phyloP scores from a whole-genome alignment of 768 basidiomycete species.

The Podaxis sp. region DNA sequence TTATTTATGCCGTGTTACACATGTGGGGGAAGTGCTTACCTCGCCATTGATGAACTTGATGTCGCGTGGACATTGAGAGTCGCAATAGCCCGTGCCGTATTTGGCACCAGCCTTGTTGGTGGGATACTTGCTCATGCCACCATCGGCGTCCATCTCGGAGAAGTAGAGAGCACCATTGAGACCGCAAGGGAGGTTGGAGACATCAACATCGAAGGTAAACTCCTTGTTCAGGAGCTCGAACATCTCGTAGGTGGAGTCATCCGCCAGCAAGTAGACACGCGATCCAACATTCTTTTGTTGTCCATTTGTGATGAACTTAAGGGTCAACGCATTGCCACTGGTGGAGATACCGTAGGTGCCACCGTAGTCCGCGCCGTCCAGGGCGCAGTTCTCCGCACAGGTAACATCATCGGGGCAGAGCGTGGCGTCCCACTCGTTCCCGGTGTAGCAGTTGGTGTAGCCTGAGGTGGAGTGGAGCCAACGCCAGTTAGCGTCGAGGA shows the following conservation, averaged over 20 bases:
- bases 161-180: conserved; percentile 20
- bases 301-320: conserved; percentile 31
- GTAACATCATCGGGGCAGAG: conserved; percentile 35
- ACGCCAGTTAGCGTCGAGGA: conserved; percentile 43
- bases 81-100: conserved; percentile 21
- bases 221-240: conserved; percentile 21
- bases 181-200: conserved; percentile 19
- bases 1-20: background rate
- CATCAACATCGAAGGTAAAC: conserved; percentile 20
- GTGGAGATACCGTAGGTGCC: conserved; percentile 25
- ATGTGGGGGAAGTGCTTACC: conserved; percentile 1
- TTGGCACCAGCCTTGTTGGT: conserved; percentile 20
- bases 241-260: conserved; percentile 17
- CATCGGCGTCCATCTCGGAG: conserved; percentile 18
- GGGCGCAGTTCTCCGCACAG: conserved; percentile 30
- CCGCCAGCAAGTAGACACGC: conserved; percentile 18
- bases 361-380: conserved; percentile 32
- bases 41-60: conserved; percentile 19
- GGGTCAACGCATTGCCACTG: conserved; percentile 30
- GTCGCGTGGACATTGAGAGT: conserved; percentile 19
- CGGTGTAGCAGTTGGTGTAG: conserved; percentile 28
- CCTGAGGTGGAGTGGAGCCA: conserved; percentile 29
- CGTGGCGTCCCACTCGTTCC: conserved; percentile 23
- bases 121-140: conserved; percentile 15
- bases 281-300: conserved; percentile 17